Percentiles rank a stretch among this genome's conserved stretches.
phyloP scores from a whole-genome alignment of 345 rosid genomes.

The Brassica cretica region DNA sequence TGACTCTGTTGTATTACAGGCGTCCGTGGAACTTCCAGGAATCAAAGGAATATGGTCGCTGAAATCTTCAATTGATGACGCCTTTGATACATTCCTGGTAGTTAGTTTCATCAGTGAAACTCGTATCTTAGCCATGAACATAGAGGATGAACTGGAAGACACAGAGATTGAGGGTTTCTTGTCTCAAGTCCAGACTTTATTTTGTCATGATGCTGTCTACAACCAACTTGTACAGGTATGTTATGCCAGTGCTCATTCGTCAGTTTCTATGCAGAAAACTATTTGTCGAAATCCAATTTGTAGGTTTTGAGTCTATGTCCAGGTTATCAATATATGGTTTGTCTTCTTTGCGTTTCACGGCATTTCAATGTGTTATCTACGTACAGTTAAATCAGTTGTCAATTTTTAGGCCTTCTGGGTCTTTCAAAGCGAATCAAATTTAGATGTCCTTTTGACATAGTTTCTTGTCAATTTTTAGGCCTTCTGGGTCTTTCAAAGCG shows the following conservation, averaged over 20 bases:
- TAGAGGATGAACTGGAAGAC: conserved; percentile 93
- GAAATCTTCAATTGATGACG: conserved; percentile 83
- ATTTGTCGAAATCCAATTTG: not conserved
- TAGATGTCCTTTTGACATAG: not conserved
- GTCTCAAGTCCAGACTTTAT: conserved; percentile 86
- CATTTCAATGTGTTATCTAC: not conserved
- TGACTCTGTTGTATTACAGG: conserved; percentile 48
- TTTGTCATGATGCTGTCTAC: conserved; percentile 87
- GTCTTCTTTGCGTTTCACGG: conserved; percentile 10
- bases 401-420: not conserved
- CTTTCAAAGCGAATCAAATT: not conserved
- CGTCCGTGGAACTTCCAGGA: conserved; percentile 96
- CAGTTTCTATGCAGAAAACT: conserved; percentile 2
- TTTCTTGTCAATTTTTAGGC: not conserved
- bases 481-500: conserved; percentile 2
- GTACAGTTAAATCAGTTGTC: not conserved
- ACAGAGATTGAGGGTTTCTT: conserved; percentile 94
- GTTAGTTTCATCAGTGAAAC: conserved; percentile 96
- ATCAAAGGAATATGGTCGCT: conserved; percentile 99
- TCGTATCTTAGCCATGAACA: conserved; percentile 87
- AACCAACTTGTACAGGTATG: conserved; percentile 93
- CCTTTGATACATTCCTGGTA: conserved; percentile 87
- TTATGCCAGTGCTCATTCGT: conserved; percentile 16
- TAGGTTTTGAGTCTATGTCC: not conserved
- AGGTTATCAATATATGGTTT: not conserved